Evolutionary conservation across 768 basidiomycete species (phyloP).

Genomic region (Lactarius evosmus): DNA sequence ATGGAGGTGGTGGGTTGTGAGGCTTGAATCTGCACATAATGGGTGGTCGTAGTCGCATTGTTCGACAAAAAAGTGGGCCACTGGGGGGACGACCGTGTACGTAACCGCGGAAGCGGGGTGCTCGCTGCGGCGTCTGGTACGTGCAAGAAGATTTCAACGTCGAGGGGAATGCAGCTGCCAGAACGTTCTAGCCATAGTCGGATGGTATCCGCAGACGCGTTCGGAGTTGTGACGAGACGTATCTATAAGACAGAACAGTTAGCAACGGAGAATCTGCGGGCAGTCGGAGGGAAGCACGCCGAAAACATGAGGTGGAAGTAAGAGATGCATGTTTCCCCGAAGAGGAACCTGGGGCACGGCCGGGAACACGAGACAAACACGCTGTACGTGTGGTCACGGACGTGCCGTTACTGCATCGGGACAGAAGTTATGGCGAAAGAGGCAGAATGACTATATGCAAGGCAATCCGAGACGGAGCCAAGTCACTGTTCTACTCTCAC

Average conservation of each 20-base stretch:
- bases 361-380: slow-evolving; percentile 21
- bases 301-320: slow-evolving; percentile 25
- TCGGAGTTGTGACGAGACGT: slow-evolving; percentile 66
- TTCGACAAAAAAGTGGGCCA: slow-evolving; percentile 29
- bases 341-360: slow-evolving; percentile 13
- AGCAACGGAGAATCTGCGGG: slow-evolving; percentile 27
- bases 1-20: slow-evolving; percentile 27
- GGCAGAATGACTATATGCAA: slow-evolving; percentile 10
- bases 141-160: slow-evolving; percentile 76
- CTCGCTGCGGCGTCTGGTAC: slow-evolving; percentile 35
- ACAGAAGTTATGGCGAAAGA: slow-evolving; percentile 18
- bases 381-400: slow-evolving; percentile 9
- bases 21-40: slow-evolving; percentile 30
- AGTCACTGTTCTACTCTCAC: slow-evolving; percentile 15
- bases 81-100: slow-evolving; percentile 28
- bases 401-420: slow-evolving; percentile 24
- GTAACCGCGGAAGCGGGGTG: slow-evolving; percentile 16
- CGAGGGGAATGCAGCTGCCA: slow-evolving; percentile 64
- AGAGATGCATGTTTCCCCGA: slow-evolving; percentile 17
- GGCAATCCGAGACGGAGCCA: slow-evolving; percentile 6
- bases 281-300: slow-evolving; percentile 20
- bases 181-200: slow-evolving; percentile 83
- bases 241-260: slow-evolving; percentile 44
- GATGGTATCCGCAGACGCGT: slow-evolving; percentile 71
- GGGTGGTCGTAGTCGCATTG: slow-evolving; percentile 28